phyloP scores from a whole-genome alignment of 305 asterid genomes.

The Rubia peregrina region DNA sequence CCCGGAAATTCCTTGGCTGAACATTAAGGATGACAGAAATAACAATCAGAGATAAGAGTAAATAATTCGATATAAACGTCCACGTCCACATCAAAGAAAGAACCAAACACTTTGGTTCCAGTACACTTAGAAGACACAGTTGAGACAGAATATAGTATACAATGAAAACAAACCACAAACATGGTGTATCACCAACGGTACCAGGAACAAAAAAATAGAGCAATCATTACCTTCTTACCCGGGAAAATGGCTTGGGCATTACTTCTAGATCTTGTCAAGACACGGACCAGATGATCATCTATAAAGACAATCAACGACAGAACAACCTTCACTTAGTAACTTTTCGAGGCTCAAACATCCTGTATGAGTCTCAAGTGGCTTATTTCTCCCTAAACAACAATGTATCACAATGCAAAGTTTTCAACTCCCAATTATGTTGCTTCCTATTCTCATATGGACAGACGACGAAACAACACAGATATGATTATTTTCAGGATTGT shows the following conservation, averaged over 20 bases:
- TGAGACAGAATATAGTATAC: background rate
- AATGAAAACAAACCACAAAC: background rate
- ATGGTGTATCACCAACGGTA: background rate
- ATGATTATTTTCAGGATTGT: background rate
- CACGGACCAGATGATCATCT: constrained; percentile 74
- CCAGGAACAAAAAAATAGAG: background rate
- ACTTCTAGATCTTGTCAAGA: constrained; percentile 74
- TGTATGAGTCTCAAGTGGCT: background rate
- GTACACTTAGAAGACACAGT: background rate
- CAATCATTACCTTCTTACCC: constrained; percentile 91
- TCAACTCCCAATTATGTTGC: background rate
- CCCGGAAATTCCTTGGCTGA: constrained; percentile 68
- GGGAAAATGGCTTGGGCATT: constrained; percentile 73
- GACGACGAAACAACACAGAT: background rate
- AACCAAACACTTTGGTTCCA: background rate
- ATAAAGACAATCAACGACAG: constrained; percentile 19
- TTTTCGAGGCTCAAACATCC: background rate
- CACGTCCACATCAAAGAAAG: background rate
- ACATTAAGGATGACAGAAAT: constrained; percentile 12
- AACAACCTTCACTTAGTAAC: background rate
- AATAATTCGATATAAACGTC: no score
- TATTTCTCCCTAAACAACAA: background rate
- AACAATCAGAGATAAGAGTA: background rate
- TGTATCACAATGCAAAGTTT: background rate
- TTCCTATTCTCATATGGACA: background rate